phyloP scores from a whole-genome alignment of 2,329 filamentous ascomycete genomes.

The Zasmidium cellare region DNA sequence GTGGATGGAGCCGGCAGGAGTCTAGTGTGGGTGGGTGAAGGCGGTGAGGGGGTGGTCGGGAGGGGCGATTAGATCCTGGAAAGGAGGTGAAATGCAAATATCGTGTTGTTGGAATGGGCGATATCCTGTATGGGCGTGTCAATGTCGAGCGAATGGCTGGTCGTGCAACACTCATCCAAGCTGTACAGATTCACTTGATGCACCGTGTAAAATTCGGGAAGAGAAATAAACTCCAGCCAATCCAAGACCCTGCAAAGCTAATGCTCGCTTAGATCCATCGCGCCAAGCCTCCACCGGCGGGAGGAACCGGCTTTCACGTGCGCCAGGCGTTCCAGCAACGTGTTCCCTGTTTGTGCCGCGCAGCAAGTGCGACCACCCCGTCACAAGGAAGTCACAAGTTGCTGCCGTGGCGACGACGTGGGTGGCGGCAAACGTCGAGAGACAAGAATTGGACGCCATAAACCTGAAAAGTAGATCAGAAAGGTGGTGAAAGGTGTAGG shows the following conservation, averaged over 20 bases:
- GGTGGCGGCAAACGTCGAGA: not conserved
- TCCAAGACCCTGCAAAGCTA: not conserved
- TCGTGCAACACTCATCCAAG: not conserved
- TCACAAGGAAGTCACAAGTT: not conserved
- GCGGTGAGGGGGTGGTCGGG: slow-evolving; percentile 1
- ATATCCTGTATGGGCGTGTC: too few species aligned
- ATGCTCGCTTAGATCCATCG: not conserved
- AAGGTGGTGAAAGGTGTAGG: not conserved
- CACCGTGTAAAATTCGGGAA: not conserved
- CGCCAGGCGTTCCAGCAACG: not conserved
- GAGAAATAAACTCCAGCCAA: not conserved
- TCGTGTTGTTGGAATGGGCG: not conserved
- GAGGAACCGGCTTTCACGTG: slow-evolving; percentile 2
- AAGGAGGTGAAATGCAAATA: not conserved
- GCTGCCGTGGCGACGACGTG: not conserved
- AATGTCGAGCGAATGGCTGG: not conserved
- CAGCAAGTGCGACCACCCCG: not conserved
- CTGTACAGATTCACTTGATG: not conserved
- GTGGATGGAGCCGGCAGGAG: not conserved
- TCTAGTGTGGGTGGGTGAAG: not conserved
- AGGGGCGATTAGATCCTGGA: not conserved
- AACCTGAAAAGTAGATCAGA: not conserved
- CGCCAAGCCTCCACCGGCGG: not conserved
- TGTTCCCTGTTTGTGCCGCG: not conserved
- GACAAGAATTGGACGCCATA: not conserved